Percentiles rank a stretch among this genome's conserved stretches.
These are phyloP conservation scores for Mariannaea elegans DNA, from an alignment of 2,329 filamentous ascomycete genomes.

Conservation along the genomic window DNA sequence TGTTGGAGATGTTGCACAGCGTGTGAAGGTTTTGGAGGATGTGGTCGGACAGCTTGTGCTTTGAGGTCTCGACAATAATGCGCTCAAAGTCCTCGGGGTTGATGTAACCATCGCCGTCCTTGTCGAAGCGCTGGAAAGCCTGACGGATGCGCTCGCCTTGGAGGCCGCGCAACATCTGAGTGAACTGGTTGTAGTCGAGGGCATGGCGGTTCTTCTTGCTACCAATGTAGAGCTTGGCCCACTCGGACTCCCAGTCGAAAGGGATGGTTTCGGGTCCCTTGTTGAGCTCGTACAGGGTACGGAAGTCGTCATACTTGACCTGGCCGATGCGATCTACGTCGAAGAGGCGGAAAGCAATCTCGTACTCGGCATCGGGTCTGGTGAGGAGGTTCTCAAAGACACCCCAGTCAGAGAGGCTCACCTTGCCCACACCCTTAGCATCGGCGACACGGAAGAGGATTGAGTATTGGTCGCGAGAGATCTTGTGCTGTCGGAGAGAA, in stretches of 20 bases:
- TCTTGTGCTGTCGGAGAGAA: conserved; percentile 79
- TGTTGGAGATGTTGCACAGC: conserved; percentile 91
- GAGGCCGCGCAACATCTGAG: conserved; percentile 95
- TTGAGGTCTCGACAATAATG: conserved; percentile 92
- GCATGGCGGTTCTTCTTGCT: conserved; percentile 86
- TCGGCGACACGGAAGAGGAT: conserved; percentile 95
- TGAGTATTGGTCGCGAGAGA: conserved; percentile 93
- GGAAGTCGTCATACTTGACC: conserved; percentile 91
- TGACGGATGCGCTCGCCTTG: conserved; percentile 97
- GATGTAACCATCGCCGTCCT: conserved; percentile 92
- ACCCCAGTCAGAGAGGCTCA: conserved; percentile 87
- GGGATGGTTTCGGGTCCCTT: conserved; percentile 86
- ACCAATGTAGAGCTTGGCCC: conserved; percentile 94
- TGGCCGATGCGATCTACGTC: conserved; percentile 84
- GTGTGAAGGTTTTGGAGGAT: conserved; percentile 89
- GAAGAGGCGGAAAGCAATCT: conserved; percentile 97
- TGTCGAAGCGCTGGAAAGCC: conserved; percentile 92
- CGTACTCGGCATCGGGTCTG: conserved; percentile 97
- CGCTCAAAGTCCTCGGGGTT: conserved; percentile 95
- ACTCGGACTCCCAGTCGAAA: conserved; percentile 97
- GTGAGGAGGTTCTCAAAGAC: conserved; percentile 92
- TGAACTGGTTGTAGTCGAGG: conserved; percentile 95
- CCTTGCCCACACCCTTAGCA: conserved; percentile 74
- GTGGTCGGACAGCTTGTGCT: conserved; percentile 97
- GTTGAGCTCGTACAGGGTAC: conserved; percentile 85